Percentiles rank a stretch among this genome's conserved stretches.
phyloP scores from a whole-genome alignment of 108 stramenopile genomes.

The Cyclotella choctawhatcheeana region DNA sequence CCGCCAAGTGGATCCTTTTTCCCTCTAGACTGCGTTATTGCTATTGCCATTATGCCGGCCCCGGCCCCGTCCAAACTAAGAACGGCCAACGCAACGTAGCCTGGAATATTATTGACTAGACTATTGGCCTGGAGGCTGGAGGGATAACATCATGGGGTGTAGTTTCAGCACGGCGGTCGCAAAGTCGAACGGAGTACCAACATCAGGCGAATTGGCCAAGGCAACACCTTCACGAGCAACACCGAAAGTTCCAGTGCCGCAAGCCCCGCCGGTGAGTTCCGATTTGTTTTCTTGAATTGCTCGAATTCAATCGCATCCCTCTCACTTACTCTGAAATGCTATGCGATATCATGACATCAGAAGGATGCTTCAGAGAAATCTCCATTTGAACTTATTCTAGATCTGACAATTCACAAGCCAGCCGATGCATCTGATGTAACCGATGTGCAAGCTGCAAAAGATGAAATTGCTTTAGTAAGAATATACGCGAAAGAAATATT shows the following conservation, averaged over 20 bases:
- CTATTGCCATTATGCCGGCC: too few species aligned
- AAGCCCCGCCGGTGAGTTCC: too few species aligned
- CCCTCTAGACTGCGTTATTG: too few species aligned
- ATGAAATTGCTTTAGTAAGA: constrained; percentile 12
- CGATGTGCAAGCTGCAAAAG: constrained; percentile 1
- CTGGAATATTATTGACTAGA: too few species aligned
- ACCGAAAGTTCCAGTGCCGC: background rate
- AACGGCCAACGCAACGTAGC: too few species aligned
- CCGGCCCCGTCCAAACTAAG: too few species aligned
- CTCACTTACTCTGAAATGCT: too few species aligned
- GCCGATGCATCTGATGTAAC: constrained; percentile 19
- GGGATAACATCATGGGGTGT: constrained; percentile 8
- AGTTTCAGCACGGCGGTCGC: background rate
- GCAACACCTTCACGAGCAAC: background rate
- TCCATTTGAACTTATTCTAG: constrained; percentile 3
- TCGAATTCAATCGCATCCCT: too few species aligned
- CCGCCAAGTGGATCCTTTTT: too few species aligned
- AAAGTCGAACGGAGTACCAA: background rate
- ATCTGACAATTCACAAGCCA: constrained; percentile 2
- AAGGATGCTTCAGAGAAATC: background rate
- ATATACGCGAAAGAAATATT: constrained; percentile 14
- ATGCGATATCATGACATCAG: too few species aligned
- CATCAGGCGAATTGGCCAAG: background rate
- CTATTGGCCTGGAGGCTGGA: too few species aligned
- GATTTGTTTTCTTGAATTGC: too few species aligned